A percentile compares a stretch with the other conserved stretches of the same genome.
Evolutionary conservation across 768 basidiomycete species (phyloP).

Genomic region (Boletus rubescentipes): DNA sequence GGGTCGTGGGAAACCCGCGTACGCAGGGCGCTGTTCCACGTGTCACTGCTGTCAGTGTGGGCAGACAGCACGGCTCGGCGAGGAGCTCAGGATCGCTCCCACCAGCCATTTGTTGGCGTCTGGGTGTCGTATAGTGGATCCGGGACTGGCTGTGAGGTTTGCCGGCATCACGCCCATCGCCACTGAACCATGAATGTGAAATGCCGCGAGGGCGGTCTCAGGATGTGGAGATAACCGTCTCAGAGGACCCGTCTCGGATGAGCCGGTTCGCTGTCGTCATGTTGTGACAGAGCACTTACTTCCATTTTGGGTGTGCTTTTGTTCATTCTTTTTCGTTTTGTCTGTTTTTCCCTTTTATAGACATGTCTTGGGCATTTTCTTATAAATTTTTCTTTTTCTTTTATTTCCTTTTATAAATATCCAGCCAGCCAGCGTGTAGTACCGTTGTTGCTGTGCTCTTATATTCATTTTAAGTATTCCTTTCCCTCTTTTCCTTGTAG

Average conservation of each 20-base stretch:
- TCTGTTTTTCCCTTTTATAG: constrained; percentile 12
- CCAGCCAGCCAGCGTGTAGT: constrained; percentile 13
- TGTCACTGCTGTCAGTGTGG: constrained; percentile 14
- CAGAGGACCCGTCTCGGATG: constrained; percentile 28
- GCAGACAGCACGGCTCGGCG: constrained; percentile 2
- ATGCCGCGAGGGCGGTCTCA: constrained; percentile 11
- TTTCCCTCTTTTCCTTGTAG: constrained; percentile 24
- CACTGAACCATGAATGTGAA: constrained; percentile 16
- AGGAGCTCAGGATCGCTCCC: neutral
- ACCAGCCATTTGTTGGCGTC: neutral
- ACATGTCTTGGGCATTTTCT: constrained; percentile 13
- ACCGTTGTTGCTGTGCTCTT: constrained; percentile 31
- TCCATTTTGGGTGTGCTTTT: neutral
- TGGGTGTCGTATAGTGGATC: neutral
- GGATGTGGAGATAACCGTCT: constrained; percentile 21
- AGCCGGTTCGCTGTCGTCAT: constrained; percentile 25
- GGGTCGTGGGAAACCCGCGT: constrained; percentile 36
- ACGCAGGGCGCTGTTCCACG: constrained; percentile 18
- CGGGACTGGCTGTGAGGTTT: constrained; percentile 13
- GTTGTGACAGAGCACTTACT: constrained; percentile 16
- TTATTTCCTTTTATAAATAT: constrained; percentile 11
- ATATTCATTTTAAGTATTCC: constrained; percentile 29
- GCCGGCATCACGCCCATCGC: constrained; percentile 18
- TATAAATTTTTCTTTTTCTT: constrained; percentile 6
- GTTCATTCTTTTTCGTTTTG: constrained; percentile 10